Percentiles rank a stretch among this genome's conserved stretches.
phyloP scores from a whole-genome alignment of 805 yeast genomes.

The Lipomyces kockii region DNA sequence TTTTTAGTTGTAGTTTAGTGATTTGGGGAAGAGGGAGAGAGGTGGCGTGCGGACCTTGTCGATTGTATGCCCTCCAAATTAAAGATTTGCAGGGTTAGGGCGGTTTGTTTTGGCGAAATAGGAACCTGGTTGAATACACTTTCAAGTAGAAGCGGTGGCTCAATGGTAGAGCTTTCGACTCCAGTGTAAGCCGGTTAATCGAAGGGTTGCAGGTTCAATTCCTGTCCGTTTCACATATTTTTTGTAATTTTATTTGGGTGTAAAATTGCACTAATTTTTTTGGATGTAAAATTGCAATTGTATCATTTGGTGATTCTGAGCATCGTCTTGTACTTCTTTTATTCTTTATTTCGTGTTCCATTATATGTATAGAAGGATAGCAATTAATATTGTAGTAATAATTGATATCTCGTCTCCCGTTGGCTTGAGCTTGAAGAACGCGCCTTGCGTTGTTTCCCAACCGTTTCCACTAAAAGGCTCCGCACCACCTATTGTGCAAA shows the following conservation, averaged over 20 bases:
- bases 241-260: slow-evolving; percentile 22
- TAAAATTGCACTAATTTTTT: too few relatives aligned
- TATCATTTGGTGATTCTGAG: too few relatives aligned
- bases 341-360: neutral
- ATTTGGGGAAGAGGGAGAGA: too few relatives aligned
- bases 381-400: neutral
- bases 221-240: slow-evolving; percentile 79
- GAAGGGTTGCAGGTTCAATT: slow-evolving; percentile 87
- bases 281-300: too few relatives aligned
- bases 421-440: too few relatives aligned
- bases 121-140: too few relatives aligned
- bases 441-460: neutral
- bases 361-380: neutral
- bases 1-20: too few relatives aligned
- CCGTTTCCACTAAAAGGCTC: neutral
- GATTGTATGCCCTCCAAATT: too few relatives aligned
- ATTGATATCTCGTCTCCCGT: neutral
- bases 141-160: slow-evolving; percentile 67
- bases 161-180: slow-evolving; percentile 82
- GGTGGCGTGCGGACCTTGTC: too few relatives aligned
- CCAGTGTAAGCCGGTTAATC: slow-evolving; percentile 61
- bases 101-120: too few relatives aligned
- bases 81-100: too few relatives aligned
- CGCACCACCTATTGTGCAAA: neutral
- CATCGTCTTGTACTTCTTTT: neutral